Percentiles rank a stretch among this genome's conserved stretches.
Evolutionary conservation across 2,329 filamentous ascomycete genomes (phyloP).

Genomic region (Phyllosticta citribraziliensis): DNA sequence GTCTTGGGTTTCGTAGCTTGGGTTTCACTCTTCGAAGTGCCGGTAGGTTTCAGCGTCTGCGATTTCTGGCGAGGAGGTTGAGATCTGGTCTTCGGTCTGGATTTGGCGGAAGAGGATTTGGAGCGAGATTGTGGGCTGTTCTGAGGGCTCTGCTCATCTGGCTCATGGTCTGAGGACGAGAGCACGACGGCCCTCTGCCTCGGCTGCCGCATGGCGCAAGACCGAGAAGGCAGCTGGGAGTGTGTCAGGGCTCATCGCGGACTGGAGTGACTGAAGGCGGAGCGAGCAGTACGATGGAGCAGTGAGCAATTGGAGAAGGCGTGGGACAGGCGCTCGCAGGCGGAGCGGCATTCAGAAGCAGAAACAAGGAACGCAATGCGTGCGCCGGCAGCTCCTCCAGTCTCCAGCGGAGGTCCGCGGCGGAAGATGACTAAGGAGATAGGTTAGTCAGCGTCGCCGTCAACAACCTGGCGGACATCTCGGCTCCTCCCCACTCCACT

Average conservation of each 20-base stretch:
- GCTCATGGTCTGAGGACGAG: conserved; percentile 14
- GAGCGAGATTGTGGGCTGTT: conserved; percentile 13
- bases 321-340: background rate
- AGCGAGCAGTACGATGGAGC: background rate
- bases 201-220: conserved; percentile 26
- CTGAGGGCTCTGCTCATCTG: conserved; percentile 19
- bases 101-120: conserved; percentile 14
- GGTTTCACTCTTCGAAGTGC: conserved; percentile 18
- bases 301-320: background rate
- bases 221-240: conserved; percentile 10
- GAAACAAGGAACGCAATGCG: no score
- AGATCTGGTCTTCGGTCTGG: background rate
- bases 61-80: background rate
- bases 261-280: background rate
- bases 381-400: no score
- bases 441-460: background rate
- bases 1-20: conserved; percentile 29
- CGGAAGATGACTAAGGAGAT: no score
- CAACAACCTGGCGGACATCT: background rate
- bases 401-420: background rate
- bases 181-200: conserved; percentile 29
- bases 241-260: conserved; percentile 23
- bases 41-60: background rate
- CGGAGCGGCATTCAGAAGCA: background rate
- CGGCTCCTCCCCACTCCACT: background rate